Evolutionary conservation across 2,329 filamentous ascomycete genomes (phyloP).

Genomic region (Lachnellula subtilissima): DNA sequence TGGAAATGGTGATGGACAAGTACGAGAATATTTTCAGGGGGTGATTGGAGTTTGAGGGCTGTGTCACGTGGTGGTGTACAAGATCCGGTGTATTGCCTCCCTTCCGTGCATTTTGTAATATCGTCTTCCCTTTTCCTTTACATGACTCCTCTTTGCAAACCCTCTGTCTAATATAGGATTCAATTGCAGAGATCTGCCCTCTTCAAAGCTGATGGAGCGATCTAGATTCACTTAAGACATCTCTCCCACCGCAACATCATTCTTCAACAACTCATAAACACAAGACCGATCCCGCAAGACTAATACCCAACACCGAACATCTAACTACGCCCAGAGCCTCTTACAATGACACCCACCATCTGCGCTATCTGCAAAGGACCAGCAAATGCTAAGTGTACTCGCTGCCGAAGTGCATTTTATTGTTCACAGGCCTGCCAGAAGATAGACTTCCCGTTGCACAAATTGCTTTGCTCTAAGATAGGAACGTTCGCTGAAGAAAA

Average conservation of each 20-base stretch:
- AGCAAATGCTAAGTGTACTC: not conserved
- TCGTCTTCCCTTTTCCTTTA: too few species aligned
- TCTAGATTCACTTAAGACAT: too few species aligned
- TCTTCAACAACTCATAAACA: not conserved
- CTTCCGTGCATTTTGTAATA: not conserved
- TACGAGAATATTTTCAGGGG: slow-evolving; percentile 27
- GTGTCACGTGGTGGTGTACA: not conserved
- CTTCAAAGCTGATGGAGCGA: too few species aligned
- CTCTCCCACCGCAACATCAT: too few species aligned
- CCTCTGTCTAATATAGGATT: too few species aligned
- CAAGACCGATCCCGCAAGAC: not conserved
- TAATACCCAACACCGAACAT: not conserved
- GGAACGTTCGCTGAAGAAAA: not conserved
- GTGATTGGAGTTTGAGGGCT: slow-evolving; percentile 18
- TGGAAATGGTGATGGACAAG: slow-evolving; percentile 4
- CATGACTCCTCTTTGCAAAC: too few species aligned
- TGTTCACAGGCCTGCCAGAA: slow-evolving; percentile 3
- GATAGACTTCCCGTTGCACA: slow-evolving; percentile 6
- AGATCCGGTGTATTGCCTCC: not conserved
- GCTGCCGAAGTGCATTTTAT: not conserved
- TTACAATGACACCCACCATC: not conserved
- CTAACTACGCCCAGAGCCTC: not conserved
- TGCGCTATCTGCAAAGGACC: not conserved
- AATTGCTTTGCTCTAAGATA: slow-evolving; percentile 4
- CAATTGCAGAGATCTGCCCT: too few species aligned